Conservation (phyloP, 352 stramenopile species). For the Phytopythium kandeliae region DNA sequence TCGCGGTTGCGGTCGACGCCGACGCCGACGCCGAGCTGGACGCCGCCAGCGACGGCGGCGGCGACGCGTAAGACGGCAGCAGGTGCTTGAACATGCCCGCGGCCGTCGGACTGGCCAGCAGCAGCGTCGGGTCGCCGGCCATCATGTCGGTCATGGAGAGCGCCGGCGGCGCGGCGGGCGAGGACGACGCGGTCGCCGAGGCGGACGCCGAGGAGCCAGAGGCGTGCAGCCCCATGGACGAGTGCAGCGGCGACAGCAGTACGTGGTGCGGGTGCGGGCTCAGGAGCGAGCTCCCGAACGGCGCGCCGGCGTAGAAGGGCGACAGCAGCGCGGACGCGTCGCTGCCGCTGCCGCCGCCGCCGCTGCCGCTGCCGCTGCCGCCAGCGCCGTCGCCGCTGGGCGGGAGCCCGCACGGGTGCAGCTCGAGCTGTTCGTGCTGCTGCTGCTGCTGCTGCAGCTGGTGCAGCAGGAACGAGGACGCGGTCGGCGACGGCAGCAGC, state of each 20-base stretch:
- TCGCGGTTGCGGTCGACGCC: constrained; percentile 7
- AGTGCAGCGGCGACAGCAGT: constrained; percentile 11
- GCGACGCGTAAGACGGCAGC: constrained; percentile 30
- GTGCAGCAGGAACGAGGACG: constrained; percentile 33
- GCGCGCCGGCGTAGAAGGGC: constrained; percentile 20
- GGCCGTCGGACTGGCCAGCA: constrained; percentile 23
- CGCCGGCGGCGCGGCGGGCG: constrained; percentile 18
- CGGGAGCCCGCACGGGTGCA: constrained; percentile 8
- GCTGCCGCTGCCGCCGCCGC: constrained; percentile 16
- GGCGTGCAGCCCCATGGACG: constrained; percentile 6
- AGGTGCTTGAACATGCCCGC: constrained; percentile 37
- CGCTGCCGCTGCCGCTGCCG: not conserved
- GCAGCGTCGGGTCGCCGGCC: constrained; percentile 25
- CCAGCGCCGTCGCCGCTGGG: not conserved
- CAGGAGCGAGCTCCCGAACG: not conserved
- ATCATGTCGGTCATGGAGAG: constrained; percentile 45
- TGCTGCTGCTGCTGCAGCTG: constrained; percentile 35
- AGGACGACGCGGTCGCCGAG: constrained; percentile 10
- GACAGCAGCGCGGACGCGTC: constrained; percentile 16
- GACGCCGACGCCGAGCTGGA: constrained; percentile 40
- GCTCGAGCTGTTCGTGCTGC: constrained; percentile 21
- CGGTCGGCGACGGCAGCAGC: constrained; percentile 9
- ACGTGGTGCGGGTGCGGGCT: constrained; percentile 31
- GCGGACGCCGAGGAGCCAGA: not conserved
- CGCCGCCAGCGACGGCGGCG: constrained; percentile 20